Evolutionary conservation across 106 monocot species (phyloP), one percentile per base, ranked within the genome.

Genomic region (Triglochin maritima): DNA sequence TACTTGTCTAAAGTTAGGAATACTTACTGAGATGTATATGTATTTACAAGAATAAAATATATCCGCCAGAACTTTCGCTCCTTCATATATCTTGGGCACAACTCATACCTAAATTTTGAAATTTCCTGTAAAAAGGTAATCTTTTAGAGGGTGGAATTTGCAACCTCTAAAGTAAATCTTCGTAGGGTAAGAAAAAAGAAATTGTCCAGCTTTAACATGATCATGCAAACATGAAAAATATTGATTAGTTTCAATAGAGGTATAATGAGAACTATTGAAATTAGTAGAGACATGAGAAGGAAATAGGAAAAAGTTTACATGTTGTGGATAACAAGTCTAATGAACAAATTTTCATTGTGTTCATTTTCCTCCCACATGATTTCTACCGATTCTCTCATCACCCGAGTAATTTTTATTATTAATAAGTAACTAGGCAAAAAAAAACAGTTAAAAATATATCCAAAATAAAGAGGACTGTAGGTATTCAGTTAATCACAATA

Each of bases 31-130:
- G 83, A 67, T 50, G 82, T 82, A 69, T 83, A 81, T 71, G 44
- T 91, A 73, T 86, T 79, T 7, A 96, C 87, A 72, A 90, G 79
- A 10, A 88, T 53, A 62, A 96, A 96, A 77, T 96, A 96, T 83
- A 91, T 85, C 53, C 79, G 77, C 95, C 95, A 96, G 76, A 96
- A 96, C 74, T 91, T 91, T 46, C 80, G 71, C 78, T 89, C 93
- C 68, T 86, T 93, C 93, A 93, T 93, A 53, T 86, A 82, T 12
- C 90, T 85, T 13, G 95, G 90, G 63, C 95, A 96, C 44, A 96
- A 68, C 66, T 91, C 95, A 70, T 96, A 96, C 80, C 95, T 87
- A 69, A 91, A 81, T 63, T 84, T 88, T 56, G 95, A 96, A 57
- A 96, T 96, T 80, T 96, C 95, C 95, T 95, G 68, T 50, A 69